phyloP scores from a whole-genome alignment of 768 basidiomycete species.

The Pleurotus djamor region DNA sequence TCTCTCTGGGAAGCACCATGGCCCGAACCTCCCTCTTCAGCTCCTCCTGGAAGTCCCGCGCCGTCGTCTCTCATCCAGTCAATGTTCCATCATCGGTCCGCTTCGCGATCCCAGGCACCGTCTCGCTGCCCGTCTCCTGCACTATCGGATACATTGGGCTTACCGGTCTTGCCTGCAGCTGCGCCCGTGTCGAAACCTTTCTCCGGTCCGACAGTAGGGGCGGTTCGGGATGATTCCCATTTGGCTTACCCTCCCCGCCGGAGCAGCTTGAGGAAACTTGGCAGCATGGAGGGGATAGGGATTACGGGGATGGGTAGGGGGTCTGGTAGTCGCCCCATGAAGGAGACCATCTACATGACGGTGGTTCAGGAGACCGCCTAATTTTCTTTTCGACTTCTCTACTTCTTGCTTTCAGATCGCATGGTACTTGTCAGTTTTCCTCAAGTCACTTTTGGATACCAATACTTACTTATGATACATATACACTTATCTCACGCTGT shows the following conservation, averaged over 20 bases:
- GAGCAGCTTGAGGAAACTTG: background rate
- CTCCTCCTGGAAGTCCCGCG: conserved; percentile 20
- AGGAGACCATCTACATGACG: conserved; percentile 41
- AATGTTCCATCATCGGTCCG: conserved; percentile 16
- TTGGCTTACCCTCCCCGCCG: background rate
- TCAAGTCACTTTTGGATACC: background rate
- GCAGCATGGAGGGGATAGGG: conserved; percentile 1
- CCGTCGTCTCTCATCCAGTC: conserved; percentile 16
- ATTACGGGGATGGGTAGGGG: conserved; percentile 20
- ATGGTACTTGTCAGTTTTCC: background rate
- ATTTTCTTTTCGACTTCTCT: background rate
- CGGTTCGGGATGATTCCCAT: conserved; percentile 1
- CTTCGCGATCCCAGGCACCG: conserved; percentile 10
- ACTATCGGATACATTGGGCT: conserved; percentile 21
- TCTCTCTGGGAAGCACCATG: conserved; percentile 36
- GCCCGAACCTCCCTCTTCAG: conserved; percentile 30
- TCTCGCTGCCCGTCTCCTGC: conserved; percentile 27
- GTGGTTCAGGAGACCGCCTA: conserved; percentile 31
- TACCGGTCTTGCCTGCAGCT: conserved; percentile 10
- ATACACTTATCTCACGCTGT: background rate
- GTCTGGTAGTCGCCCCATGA: conserved; percentile 11
- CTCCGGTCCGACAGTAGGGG: conserved; percentile 21
- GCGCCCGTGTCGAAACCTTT: conserved; percentile 12
- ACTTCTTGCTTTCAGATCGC: background rate
- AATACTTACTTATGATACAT: too few relatives aligned